Percentiles rank a stretch among this genome's conserved stretches.
Conservation (phyloP, 129 eudicot genomes). For the Flaveria ramosissima region DNA sequence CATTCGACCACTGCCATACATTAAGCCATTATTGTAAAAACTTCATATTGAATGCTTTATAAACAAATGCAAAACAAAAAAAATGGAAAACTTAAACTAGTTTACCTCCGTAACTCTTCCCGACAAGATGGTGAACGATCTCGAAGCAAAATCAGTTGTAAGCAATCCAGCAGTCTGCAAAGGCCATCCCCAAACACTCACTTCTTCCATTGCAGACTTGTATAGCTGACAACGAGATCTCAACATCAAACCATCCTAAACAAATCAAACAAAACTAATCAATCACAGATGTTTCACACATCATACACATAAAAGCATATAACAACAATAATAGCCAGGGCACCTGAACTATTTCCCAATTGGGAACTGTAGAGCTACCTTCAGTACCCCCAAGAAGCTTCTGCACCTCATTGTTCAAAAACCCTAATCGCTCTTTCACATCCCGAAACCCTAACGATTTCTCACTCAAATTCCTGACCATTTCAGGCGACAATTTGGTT, state of each 20-base stretch:
- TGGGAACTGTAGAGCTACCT: slow-evolving; percentile 42
- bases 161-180: slow-evolving; percentile 79
- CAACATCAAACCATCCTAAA: slow-evolving; percentile 79
- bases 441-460: slow-evolving; percentile 42
- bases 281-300: slow-evolving; percentile 6
- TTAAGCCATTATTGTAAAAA: background rate
- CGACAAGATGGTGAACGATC: slow-evolving; percentile 57
- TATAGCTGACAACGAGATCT: slow-evolving; percentile 55
- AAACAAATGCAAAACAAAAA: background rate
- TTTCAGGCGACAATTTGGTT: slow-evolving; percentile 44
- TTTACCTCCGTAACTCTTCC: slow-evolving; percentile 84
- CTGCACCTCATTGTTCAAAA: slow-evolving; percentile 49
- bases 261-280: background rate
- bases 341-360: slow-evolving; percentile 74
- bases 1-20: slow-evolving; percentile 61
- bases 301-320: background rate
- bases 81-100: background rate
- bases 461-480: slow-evolving; percentile 50
- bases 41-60: background rate
- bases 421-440: slow-evolving; percentile 44
- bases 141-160: slow-evolving; percentile 57
- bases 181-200: slow-evolving; percentile 96
- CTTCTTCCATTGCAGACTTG: slow-evolving; percentile 60
- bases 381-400: slow-evolving; percentile 40
- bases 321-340: background rate